These are phyloP conservation scores for Suillus variegatus DNA, from an alignment of 768 basidiomycete genomes.

Conservation along the genomic window DNA sequence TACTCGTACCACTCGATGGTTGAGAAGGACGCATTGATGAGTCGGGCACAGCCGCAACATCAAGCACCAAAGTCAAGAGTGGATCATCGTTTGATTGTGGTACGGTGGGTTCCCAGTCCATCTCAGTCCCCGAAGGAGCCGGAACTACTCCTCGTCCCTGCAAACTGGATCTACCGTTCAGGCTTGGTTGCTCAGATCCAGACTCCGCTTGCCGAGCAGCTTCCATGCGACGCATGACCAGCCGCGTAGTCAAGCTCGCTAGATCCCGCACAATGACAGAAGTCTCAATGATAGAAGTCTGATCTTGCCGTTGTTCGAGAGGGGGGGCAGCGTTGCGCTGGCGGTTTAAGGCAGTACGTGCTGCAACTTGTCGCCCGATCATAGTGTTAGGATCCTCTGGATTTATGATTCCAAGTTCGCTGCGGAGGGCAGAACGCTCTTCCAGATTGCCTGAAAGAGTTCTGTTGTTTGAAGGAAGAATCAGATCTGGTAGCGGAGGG, in stretches of 20 bases:
- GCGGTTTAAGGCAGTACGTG: slow-evolving; percentile 26
- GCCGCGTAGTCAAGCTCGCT: slow-evolving; percentile 31
- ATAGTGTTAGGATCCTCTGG: slow-evolving; percentile 34
- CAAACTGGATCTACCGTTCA: neutral
- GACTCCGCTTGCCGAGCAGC: slow-evolving; percentile 14
- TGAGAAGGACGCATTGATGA: neutral
- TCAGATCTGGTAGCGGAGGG: slow-evolving; percentile 30
- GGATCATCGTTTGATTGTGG: slow-evolving; percentile 1
- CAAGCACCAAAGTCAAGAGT: neutral
- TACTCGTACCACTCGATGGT: neutral
- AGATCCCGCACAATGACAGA: slow-evolving; percentile 34
- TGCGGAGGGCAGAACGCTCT: slow-evolving; percentile 17
- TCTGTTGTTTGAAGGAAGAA: slow-evolving; percentile 20
- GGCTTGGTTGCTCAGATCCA: neutral
- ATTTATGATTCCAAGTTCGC: slow-evolving; percentile 20
- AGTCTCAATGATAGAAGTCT: slow-evolving; percentile 33
- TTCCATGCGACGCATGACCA: slow-evolving; percentile 24
- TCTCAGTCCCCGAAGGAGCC: neutral
- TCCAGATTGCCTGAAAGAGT: slow-evolving; percentile 9
- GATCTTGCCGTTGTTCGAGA: slow-evolving; percentile 31
- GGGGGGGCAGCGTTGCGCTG: slow-evolving; percentile 21
- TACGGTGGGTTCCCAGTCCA: slow-evolving; percentile 4
- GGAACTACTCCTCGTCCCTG: neutral
- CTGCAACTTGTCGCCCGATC: slow-evolving; percentile 37
- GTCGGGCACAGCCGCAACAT: neutral